Evolutionary conservation across 1,284 basidiomycete species (phyloP).

Genomic region (Ganoderma meredithae): DNA sequence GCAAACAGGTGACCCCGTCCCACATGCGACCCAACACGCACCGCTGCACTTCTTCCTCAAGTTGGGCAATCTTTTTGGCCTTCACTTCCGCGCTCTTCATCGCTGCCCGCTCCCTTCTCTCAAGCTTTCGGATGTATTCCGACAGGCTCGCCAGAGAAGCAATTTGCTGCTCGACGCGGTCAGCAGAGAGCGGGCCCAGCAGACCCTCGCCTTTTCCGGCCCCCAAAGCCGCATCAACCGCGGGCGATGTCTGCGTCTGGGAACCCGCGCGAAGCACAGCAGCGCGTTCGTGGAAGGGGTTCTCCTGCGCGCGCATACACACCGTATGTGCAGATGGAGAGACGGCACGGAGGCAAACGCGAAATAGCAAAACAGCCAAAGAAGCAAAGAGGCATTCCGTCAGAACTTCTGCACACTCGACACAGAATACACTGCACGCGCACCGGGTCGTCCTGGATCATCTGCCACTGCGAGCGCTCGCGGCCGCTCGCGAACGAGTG

Average conservation of each 20-base stretch:
- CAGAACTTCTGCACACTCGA: conserved; percentile 19
- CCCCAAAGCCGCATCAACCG: conserved; percentile 10
- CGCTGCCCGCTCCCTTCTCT: conserved; percentile 47
- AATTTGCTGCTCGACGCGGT: conserved; percentile 28
- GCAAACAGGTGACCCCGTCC: conserved; percentile 19
- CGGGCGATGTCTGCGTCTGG: conserved; percentile 12
- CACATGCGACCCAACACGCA: conserved; percentile 30
- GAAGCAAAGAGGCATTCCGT: conserved; percentile 23
- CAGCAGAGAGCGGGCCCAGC: conserved; percentile 25
- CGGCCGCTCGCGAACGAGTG: conserved; percentile 29
- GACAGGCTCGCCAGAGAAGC: conserved; percentile 33
- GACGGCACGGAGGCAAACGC: conserved; percentile 1
- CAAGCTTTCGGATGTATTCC: conserved; percentile 49
- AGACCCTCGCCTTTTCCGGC: conserved; percentile 14
- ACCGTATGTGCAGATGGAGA: neutral
- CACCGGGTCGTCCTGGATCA: conserved; percentile 34
- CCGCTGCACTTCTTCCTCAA: conserved; percentile 45
- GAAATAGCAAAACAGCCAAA: conserved; percentile 14
- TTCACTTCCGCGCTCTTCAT: conserved; percentile 48
- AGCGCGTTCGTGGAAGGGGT: conserved; percentile 30
- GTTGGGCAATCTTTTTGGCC: conserved; percentile 44
- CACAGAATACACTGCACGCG: conserved; percentile 18
- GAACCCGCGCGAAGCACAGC: conserved; percentile 17
- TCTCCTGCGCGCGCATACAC: conserved; percentile 34
- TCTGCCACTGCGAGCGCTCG: conserved; percentile 28